A percentile compares a stretch with the other conserved stretches of the same genome.
phyloP scores from a whole-genome alignment of 73 alveolate species.

The Stentor coeruleus region DNA sequence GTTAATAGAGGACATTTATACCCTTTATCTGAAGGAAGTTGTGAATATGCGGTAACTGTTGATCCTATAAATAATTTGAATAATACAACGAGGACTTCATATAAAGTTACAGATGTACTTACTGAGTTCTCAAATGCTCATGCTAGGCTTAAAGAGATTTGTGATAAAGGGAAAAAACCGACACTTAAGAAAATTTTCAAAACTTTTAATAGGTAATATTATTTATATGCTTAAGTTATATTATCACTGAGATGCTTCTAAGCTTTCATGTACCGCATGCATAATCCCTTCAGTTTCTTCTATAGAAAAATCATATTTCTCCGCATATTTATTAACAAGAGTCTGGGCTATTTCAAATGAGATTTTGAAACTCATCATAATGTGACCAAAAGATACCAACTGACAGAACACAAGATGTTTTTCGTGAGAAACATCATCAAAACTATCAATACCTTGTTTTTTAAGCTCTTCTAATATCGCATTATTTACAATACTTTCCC shows the following conservation, averaged over 20 bases:
- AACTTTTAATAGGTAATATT: no score
- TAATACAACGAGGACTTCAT: not conserved
- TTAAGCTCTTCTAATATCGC: not conserved
- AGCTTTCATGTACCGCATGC: not conserved
- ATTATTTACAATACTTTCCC: not conserved
- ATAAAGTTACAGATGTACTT: not conserved
- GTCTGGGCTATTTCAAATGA: not conserved
- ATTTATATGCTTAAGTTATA: no score
- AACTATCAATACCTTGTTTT: not conserved
- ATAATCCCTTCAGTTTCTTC: not conserved
- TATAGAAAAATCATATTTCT: not conserved
- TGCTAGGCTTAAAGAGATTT: not conserved
- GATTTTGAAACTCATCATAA: not conserved
- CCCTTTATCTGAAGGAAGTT: not conserved
- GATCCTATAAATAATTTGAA: not conserved
- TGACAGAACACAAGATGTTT: not conserved
- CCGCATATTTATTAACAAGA: not conserved
- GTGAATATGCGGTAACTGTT: not conserved
- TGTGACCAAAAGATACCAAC: not conserved
- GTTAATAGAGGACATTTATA: not conserved
- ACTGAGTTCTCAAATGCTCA: not conserved
- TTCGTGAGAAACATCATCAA: not conserved
- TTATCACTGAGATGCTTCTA: no score
- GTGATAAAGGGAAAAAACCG: not conserved
- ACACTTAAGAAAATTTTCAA: no score